Evolutionary conservation across 176 grass and related monocot species (phyloP).

Genomic region (Luzula sylvatica): DNA sequence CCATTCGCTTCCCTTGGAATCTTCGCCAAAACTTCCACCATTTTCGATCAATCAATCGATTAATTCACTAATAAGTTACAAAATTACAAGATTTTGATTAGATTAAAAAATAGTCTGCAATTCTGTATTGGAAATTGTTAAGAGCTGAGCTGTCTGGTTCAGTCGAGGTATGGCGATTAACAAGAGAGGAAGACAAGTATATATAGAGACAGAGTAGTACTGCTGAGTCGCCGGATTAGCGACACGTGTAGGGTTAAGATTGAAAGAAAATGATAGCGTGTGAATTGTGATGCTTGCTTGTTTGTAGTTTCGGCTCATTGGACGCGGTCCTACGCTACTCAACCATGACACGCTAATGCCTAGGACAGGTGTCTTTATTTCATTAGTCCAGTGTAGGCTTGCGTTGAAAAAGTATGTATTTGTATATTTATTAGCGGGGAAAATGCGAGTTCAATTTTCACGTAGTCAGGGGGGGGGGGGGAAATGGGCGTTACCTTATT

Average conservation of each 20-base stretch:
- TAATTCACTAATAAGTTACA: conserved; percentile 1
- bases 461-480: too few species aligned
- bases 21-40: conserved; percentile 50
- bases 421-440: too few species aligned
- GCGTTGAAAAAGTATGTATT: too few species aligned
- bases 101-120: conserved; percentile 3
- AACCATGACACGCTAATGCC: too few species aligned
- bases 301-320: too few species aligned
- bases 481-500: too few species aligned
- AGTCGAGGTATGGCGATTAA: neutral
- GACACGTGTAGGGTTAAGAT: conserved; percentile 4
- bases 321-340: too few species aligned
- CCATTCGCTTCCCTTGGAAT: conserved; percentile 86
- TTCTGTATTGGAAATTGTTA: neutral
- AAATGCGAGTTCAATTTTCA: too few species aligned
- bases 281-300: too few species aligned
- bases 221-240: neutral
- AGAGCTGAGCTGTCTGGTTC: conserved; percentile 6
- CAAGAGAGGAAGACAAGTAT: neutral
- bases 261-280: too few species aligned
- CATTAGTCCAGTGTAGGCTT: too few species aligned
- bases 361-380: too few species aligned
- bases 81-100: conserved; percentile 12
- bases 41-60: conserved; percentile 16
- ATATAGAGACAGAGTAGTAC: neutral